A percentile compares a stretch with the other conserved stretches of the same genome.
phyloP scores from a whole-genome alignment of 305 asterid species.

The Lippia alba region DNA sequence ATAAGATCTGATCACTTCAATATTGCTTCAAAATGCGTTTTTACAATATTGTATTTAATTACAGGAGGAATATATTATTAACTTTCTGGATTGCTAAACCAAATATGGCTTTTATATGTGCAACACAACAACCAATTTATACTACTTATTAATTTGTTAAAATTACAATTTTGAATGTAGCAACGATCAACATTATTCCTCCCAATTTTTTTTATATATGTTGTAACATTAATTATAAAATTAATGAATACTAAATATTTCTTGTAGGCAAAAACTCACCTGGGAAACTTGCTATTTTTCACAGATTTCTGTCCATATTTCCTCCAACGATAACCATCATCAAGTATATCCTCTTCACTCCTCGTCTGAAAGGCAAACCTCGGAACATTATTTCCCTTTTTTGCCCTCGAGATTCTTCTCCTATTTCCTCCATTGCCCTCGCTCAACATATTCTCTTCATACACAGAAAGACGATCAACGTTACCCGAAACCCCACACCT shows the following conservation, averaged over 20 bases:
- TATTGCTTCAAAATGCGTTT: no score
- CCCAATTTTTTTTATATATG: no score
- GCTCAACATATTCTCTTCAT: constrained; percentile 5
- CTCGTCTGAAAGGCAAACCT: constrained; percentile 63
- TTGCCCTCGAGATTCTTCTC: constrained; percentile 27
- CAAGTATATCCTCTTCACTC: constrained; percentile 69
- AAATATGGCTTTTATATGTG: no score
- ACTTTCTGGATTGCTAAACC: no score
- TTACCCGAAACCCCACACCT: not conserved
- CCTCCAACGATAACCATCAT: constrained; percentile 78
- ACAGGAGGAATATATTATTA: no score
- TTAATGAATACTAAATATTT: no score
- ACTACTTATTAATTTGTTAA: no score
- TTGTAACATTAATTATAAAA: no score
- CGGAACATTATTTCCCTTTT: constrained; percentile 30
- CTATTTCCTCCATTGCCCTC: constrained; percentile 16
- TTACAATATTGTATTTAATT: no score
- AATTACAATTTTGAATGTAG: not conserved
- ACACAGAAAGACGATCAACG: not conserved
- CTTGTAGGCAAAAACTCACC: constrained; percentile 33
- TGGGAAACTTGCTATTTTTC: constrained; percentile 61
- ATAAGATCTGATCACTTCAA: no score
- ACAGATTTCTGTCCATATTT: constrained; percentile 74
- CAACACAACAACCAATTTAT: no score
- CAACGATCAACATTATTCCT: no score